phyloP scores from a whole-genome alignment of 139 green algal genomes.

The Edaphochlamys debaryana region DNA sequence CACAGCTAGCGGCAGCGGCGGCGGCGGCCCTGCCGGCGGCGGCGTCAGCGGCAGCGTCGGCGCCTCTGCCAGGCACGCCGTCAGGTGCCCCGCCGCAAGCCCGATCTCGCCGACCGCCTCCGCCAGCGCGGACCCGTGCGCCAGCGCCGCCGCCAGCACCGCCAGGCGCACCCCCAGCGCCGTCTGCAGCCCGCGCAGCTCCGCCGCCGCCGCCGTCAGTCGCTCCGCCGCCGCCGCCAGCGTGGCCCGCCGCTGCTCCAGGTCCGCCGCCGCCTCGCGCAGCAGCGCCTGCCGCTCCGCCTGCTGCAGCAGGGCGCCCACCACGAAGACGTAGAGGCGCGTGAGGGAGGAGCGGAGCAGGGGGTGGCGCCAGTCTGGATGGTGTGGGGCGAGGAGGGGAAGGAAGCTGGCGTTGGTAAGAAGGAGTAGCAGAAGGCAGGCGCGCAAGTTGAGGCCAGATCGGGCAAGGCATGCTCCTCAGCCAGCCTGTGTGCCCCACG shows the following conservation, averaged over 20 bases:
- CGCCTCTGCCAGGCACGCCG: background rate
- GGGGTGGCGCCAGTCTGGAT: conserved; percentile 30
- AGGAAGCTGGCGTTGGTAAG: no score
- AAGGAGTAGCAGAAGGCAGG: no score
- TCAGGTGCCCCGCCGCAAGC: background rate
- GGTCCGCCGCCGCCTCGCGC: conserved; percentile 15
- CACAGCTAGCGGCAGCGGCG: no score
- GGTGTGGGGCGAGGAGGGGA: background rate
- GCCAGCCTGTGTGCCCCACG: no score
- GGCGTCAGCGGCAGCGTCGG: no score
- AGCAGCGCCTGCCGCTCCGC: conserved; percentile 17
- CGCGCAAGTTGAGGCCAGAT: no score
- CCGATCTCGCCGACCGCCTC: background rate
- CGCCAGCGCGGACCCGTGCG: conserved; percentile 15
- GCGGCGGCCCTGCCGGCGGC: no score
- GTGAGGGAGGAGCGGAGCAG: conserved; percentile 20
- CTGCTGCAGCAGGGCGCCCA: conserved; percentile 25
- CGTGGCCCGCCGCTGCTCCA: conserved; percentile 2
- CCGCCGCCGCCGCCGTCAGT: background rate
- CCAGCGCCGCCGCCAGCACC: conserved; percentile 1
- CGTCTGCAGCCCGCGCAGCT: conserved; percentile 4
- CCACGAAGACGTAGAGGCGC: conserved; percentile 21
- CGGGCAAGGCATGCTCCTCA: no score
- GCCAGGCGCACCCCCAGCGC: conserved; percentile 21
- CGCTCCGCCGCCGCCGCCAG: conserved; percentile 3